Base-by-base conservation (phyloP, 2,329 filamentous ascomycete species). In the Sporothrix dimorphospora region DNA sequence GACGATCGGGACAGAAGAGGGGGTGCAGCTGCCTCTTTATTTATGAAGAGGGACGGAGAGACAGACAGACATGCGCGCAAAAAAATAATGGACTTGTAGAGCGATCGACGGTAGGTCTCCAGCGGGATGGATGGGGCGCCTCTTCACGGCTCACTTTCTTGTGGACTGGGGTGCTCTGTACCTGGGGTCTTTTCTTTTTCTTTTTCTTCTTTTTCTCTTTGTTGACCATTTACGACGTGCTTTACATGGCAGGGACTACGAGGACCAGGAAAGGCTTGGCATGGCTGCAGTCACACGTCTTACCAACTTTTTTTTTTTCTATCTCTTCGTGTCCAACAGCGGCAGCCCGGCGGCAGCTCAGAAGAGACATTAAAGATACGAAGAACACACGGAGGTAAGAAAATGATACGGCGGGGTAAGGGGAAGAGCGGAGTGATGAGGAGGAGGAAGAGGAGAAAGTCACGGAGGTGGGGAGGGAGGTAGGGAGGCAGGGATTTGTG, bases 41-140 rank as follows among this genome's bases (percentile, higher is more conserved):
- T 24, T 45, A 57, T 30, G 38, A 47, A 69, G 61, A 40, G 30
- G 30, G 11, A n/a, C 12, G 51, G 27, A 49, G 66, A 55, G 34
- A n/a, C n/a, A n/a, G n/a, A n/a, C n/a, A 57, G 67, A 19, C n/a
- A 8, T 65, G 40, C 14, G 42, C 63, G 45, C 63, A 66, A 47
- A 42, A 27, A 9, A 45, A 16, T 27, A 5, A 11, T 16, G n/a
- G n/a, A n/a, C n/a, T 67, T 12, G 19, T 21, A 38, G 19, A 67
- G 65, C 45, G 68, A 63, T 51, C 24, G 55, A 51, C 68, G 53
- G 53, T 34, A 57, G 34, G 65, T 70, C 24, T 61, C 53, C 68
- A 61, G 53, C 68, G 53, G 68, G 16, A 61, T 14, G 38, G 38
- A 38, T 34, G 51, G 38, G 21, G 63, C 5, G 40, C 27, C 63